phyloP scores from a whole-genome alignment of 148 eudicot species.

The Rhododendron williamsianum region DNA sequence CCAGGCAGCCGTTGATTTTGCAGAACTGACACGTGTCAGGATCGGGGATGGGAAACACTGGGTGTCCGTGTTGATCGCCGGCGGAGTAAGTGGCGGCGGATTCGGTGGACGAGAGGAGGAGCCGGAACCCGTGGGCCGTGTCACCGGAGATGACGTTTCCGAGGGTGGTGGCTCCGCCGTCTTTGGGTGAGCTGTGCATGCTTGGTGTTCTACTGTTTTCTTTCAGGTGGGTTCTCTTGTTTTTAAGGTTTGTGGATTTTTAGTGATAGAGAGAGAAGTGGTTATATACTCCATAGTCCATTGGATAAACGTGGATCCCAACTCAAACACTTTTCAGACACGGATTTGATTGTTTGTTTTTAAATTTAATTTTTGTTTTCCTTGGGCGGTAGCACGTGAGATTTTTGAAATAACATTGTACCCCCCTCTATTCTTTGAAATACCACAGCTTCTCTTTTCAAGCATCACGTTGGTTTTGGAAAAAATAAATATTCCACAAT shows the following conservation, averaged over 20 bases:
- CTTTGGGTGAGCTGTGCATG: not conserved
- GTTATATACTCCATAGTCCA: not conserved
- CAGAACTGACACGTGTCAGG: slow-evolving; percentile 21
- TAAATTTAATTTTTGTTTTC: not conserved
- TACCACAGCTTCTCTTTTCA: not conserved
- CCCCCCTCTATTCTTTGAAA: not conserved
- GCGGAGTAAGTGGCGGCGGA: not conserved
- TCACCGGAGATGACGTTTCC: slow-evolving; percentile 33
- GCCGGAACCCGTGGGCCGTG: not conserved
- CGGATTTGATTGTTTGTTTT: not conserved
- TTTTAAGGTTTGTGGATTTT: not conserved
- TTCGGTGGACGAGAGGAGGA: not conserved
- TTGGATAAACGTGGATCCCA: not conserved
- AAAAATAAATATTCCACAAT: too few relatives aligned
- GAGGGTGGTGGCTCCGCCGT: slow-evolving; percentile 7
- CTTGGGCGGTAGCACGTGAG: too few relatives aligned
- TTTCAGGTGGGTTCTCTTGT: not conserved
- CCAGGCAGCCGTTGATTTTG: slow-evolving; percentile 23
- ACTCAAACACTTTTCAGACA: not conserved
- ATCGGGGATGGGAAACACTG: not conserved
- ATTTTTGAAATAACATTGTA: not conserved
- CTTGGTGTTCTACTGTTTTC: not conserved
- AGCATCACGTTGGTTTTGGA: not conserved
- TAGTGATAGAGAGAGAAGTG: not conserved
- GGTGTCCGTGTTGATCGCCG: slow-evolving; percentile 12